Base-by-base conservation (phyloP, 129 eudicot genomes). In the Oenanthe sinensis region DNA sequence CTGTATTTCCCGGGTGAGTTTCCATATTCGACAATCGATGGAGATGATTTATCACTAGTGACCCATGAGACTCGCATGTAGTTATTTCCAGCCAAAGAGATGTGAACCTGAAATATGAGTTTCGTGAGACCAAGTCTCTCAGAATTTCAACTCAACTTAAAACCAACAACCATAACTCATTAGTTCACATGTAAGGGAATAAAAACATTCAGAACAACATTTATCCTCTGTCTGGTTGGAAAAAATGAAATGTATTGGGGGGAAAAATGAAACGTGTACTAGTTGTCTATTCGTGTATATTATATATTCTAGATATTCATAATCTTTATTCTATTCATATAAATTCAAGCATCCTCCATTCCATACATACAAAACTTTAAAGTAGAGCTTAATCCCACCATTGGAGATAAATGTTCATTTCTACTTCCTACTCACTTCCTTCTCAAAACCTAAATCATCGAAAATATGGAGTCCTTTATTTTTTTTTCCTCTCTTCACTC, bases 11-110 rank as follows among this genome's bases (percentile, higher is more conserved):
- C 88, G 11, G 97, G 86, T 78, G 92, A 86, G 55, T 88, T 91
- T 83, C 97, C 98, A 43, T 90, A 91, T 78, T 95, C 90, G 11
- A 95, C 97, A 24, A 86, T 75, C 19, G 98, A 91, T 75, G 94
- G 90, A 72, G 91, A 80, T 72, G 87, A 85, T 75, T 83, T 46
- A 80, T 84, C 89, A 46, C 54, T 80, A 1, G 98, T 91, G 43
- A 88, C 78, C 96, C 97, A 91, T 17, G 97, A 71, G 69, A 91
- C 83, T 40, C 97, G 85, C 77, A 91, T 86, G 78, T 90, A 93
- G 44, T 86, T 86, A 69, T 86, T 86, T 22, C 97, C 96, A 22
- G 96, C 97, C 81, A 95, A 87, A 47, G 98, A 95, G 73, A 91
- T 80, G 84, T 95, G 98, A 69, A 95, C 97, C 98, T 95, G 87